These are phyloP conservation scores for Selaginella tamariscina DNA, from an alignment of 75 land plant genomes.

Conservation along the genomic window DNA sequence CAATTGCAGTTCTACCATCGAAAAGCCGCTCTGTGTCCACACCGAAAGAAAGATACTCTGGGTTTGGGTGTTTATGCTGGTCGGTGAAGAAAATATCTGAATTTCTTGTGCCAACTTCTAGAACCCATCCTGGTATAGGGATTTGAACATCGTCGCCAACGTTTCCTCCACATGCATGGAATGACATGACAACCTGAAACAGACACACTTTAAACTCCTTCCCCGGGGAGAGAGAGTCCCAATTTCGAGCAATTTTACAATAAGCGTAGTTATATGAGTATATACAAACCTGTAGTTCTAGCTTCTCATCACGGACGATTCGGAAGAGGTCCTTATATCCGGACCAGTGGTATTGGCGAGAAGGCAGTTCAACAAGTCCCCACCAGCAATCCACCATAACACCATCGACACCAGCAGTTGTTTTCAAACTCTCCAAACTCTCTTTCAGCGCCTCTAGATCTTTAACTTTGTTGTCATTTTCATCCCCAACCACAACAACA, in stretches of 20 bases:
- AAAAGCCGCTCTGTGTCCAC: no score
- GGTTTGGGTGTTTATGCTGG: no score
- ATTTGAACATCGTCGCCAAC: slow-evolving; percentile 44
- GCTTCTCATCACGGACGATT: slow-evolving; percentile 37
- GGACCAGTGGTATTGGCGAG: slow-evolving; percentile 64
- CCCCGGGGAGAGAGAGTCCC: slow-evolving; percentile 74
- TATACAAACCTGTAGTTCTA: slow-evolving; percentile 85
- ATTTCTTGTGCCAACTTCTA: slow-evolving; percentile 69
- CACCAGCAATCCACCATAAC: no score
- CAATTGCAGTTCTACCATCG: slow-evolving; percentile 71
- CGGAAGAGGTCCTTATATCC: slow-evolving; percentile 60
- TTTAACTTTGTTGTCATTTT: slow-evolving; percentile 43
- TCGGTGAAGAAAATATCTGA: no score
- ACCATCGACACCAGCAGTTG: slow-evolving; percentile 53
- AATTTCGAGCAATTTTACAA: not conserved
- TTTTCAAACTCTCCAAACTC: slow-evolving; percentile 45
- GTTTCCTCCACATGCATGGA: slow-evolving; percentile 62
- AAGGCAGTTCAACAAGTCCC: slow-evolving; percentile 70
- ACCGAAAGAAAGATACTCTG: no score
- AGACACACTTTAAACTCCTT: no score
- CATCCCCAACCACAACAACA: no score
- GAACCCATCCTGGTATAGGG: slow-evolving; percentile 64
- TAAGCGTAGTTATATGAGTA: no score
- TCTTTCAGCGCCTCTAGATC: slow-evolving; percentile 43
- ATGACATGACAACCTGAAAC: no score